A percentile compares a stretch with the other conserved stretches of the same genome.
Evolutionary conservation across 352 stramenopile species (phyloP).

Genomic region (Globisporangium cylindrosporum): DNA sequence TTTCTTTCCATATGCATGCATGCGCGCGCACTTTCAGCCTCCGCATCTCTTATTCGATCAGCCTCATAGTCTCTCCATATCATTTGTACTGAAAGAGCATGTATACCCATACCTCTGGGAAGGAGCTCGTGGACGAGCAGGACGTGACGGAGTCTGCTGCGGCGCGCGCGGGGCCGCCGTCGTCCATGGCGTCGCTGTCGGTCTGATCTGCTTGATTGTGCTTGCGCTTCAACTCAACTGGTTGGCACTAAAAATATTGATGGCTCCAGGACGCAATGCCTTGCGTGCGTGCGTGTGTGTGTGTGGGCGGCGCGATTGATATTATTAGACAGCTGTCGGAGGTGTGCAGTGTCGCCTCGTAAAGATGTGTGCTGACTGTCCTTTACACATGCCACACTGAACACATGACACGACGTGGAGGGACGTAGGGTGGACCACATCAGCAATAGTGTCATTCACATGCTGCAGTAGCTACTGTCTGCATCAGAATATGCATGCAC

Average conservation of each 20-base stretch:
- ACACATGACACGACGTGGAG: neutral
- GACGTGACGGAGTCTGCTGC: constrained; percentile 5
- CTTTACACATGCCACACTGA: neutral
- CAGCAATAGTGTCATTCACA: neutral
- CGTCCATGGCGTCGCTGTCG: neutral
- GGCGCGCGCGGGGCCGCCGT: neutral
- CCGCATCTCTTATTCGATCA: constrained; percentile 1
- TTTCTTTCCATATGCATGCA: constrained; percentile 11
- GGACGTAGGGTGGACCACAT: constrained; percentile 2
- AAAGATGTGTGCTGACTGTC: constrained; percentile 3
- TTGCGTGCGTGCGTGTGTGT: neutral
- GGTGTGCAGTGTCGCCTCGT: neutral
- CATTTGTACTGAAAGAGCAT: neutral
- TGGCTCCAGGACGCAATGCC: neutral
- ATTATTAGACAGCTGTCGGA: constrained; percentile 3
- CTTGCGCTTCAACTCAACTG: constrained; percentile 1
- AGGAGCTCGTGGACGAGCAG: constrained; percentile 16
- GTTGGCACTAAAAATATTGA: neutral
- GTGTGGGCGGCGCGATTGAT: constrained; percentile 1
- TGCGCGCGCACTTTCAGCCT: neutral
- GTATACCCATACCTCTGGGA: constrained; percentile 4
- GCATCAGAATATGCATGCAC: neutral
- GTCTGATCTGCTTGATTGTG: neutral
- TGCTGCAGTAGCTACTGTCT: neutral
- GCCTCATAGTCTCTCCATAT: neutral